Evolutionary conservation across 768 basidiomycete species (phyloP).

Genomic region (Rhizopogon roseolus): DNA sequence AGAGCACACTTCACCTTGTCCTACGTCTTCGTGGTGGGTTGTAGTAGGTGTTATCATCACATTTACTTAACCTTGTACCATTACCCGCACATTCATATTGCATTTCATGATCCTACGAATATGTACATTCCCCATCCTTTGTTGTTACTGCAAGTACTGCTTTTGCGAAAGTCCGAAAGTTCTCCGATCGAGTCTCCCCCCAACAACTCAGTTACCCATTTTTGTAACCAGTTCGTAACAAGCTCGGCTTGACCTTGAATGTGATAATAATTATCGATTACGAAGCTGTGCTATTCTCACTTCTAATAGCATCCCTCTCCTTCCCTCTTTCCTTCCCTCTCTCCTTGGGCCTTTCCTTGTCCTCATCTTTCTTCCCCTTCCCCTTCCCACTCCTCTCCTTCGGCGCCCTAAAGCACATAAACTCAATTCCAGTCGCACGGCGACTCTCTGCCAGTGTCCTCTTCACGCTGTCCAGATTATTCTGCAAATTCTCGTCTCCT

Average conservation of each 20-base stretch:
- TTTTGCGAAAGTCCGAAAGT: no score
- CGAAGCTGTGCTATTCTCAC: background rate
- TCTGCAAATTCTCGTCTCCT: constrained; percentile 83
- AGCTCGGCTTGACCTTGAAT: background rate
- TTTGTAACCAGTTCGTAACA: background rate
- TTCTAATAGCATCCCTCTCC: constrained; percentile 5
- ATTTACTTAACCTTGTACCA: background rate
- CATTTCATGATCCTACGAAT: background rate
- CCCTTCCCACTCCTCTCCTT: constrained; percentile 34
- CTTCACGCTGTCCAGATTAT: constrained; percentile 86
- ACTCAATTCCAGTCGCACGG: constrained; percentile 89
- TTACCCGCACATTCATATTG: background rate
- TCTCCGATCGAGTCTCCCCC: no score
- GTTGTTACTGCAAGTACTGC: no score
- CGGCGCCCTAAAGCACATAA: constrained; percentile 84
- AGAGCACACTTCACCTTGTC: constrained; percentile 67
- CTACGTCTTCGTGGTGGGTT: constrained; percentile 52
- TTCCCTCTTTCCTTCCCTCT: constrained; percentile 3
- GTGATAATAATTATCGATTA: background rate
- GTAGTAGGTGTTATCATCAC: background rate
- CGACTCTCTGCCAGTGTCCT: constrained; percentile 85
- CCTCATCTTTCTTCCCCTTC: background rate
- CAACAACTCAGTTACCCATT: no score
- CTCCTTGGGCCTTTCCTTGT: constrained; percentile 7
- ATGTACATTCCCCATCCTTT: background rate